Evolutionary conservation across 1,284 basidiomycete genomes (phyloP), one percentile per base, ranked within the genome.

Genomic region (Ganoderma lingzhi): DNA sequence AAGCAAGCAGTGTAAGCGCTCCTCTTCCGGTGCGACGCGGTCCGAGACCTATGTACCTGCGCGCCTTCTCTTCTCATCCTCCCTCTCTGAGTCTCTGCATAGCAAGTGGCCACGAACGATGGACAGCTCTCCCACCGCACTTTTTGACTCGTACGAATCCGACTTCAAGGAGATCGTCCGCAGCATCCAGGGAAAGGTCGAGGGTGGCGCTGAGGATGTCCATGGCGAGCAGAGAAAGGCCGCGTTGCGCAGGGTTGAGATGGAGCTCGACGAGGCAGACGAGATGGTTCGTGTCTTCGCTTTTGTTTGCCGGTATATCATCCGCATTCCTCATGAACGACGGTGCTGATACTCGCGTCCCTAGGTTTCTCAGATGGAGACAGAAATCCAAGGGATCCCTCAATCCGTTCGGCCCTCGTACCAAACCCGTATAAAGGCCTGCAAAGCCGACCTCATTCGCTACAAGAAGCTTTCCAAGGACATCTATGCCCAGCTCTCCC

Each of bases 301-400:
- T 63, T 32, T 12, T 37, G 9, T 58, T 9, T 28, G 61, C 45
- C 10, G 68, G 14, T 23, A 3, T 3, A 51, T 12, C 10, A 3
- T 23, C 48, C 10, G 9, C n/a, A 48, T 10, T 12, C 2, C 28
- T 12, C 48, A 6, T 41, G 39, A 15, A 61, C 9, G 2, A 3
- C 42, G n/a, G 32, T 42, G 37, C 37, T 63, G 39, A 37, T 53
- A 19, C 42, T 28, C 72, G 23, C 72, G 67, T 58, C 58, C 56
- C 45, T 17, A 97, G 96, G 88, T 98, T 73, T 96, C 95, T 44
- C 98, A 99, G 88, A 99, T 99, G 97, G 97, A 99, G 82, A 94
- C 99, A 71, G 98, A 99, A 83, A 92, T 98, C n/a, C 96, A 97
- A 78, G 93, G 94, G 14, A 97, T 99, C 80, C 96, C 97, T 0